Base-by-base conservation (phyloP, 345 rosid genomes). In the Melaleuca alternifolia region DNA sequence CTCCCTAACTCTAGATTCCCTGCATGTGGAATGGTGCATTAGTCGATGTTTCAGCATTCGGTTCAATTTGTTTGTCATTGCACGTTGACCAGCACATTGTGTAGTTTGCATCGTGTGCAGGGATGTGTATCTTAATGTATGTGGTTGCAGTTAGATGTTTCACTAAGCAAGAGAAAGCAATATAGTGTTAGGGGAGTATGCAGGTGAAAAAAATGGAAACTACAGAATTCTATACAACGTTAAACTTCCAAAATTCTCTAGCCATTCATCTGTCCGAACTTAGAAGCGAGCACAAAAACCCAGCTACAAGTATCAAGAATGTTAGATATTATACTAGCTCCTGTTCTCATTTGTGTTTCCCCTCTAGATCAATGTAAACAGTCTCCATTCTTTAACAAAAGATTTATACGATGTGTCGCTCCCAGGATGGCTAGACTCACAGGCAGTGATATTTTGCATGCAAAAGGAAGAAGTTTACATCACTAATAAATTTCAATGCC, bases 1-100 rank as follows among this genome's bases (percentile, higher is more conserved):
- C 90, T 95, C 98, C 87, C 99, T 93, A 62, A 96, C 95, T 89
- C 90, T 90, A 44, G 87, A 83, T 93, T 97, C 98, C 98, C 99
- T 96, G 96, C 89, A 86, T 52, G 81, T 37, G 62, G 85, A 83
- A 52, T 51, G 85, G 44, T 44, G n/a, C 59, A 30, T 4, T 0
- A 33, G 62, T 30, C 24, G 12, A 20, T 33, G 26, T 83, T 28
- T 2, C 6, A 0, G 28, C 57, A 84, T 26, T 33, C 30, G 46
- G 41, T 23, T 54, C 8, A 37, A 71, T 41, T 37, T 37, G 18
- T 37, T 54, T 71, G 26, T 9, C 1, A 21, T 20, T 6, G 48
- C 81, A 71, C 33, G 81, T 21, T 21, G 46, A 4, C 26, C 79
- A 71, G 21, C 26, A 71, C 11, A 71, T 71, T 41, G 9, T 37